Percentiles rank a stretch among this genome's conserved stretches.
phyloP scores from a whole-genome alignment of 169 alveolate species.

The Plasmodium knowlesi region DNA sequence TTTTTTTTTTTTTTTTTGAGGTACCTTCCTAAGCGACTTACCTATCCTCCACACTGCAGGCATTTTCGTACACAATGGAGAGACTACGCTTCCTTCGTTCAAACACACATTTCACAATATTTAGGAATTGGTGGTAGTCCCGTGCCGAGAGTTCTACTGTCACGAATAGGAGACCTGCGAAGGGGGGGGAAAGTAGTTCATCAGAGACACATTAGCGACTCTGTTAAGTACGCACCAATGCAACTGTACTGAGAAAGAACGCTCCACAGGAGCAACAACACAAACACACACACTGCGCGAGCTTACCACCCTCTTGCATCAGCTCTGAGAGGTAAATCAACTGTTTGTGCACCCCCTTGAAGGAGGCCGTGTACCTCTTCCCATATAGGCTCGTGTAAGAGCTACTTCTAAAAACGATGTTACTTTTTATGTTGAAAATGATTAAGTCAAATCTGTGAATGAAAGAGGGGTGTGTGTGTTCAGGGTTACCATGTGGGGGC shows the following conservation, averaged over 20 bases:
- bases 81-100: slow-evolving; percentile 22
- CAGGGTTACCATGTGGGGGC: neutral
- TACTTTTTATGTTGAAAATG: slow-evolving; percentile 41
- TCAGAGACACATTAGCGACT: neutral
- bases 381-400: slow-evolving; percentile 55
- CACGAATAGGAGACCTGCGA: slow-evolving; percentile 37
- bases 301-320: slow-evolving; percentile 31
- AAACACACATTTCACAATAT: slow-evolving; percentile 55
- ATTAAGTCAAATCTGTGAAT: slow-evolving; percentile 22
- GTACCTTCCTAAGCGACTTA: neutral
- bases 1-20: neutral
- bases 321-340: slow-evolving; percentile 11
- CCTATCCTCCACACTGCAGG: slow-evolving; percentile 58
- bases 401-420: slow-evolving; percentile 25
- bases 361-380: slow-evolving; percentile 44
- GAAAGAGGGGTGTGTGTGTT: neutral
- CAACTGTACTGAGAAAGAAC: neutral
- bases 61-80: slow-evolving; percentile 46
- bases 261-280: neutral
- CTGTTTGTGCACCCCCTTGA: slow-evolving; percentile 49
- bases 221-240: neutral
- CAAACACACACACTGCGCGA: neutral
- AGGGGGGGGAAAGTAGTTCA: neutral
- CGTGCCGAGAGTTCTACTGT: slow-evolving; percentile 50
- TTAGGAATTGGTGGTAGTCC: slow-evolving; percentile 51